Base-by-base conservation (phyloP, 2,329 filamentous ascomycete species). In the Diaporthe sp. region DNA sequence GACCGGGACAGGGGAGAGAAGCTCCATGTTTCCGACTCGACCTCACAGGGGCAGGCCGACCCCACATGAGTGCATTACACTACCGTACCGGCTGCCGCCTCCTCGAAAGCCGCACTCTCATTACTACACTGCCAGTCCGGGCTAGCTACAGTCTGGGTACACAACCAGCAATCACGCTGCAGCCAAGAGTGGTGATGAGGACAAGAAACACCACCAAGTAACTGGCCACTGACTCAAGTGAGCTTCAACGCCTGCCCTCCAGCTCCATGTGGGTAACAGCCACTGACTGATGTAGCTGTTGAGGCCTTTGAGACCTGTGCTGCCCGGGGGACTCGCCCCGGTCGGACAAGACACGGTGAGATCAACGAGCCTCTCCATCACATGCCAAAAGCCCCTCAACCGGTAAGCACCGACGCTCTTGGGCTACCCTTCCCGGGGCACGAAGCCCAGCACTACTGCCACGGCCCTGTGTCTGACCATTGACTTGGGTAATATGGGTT, bases 1-100 rank as follows among this genome's bases (percentile, higher is more conserved):
- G 44, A 53, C 63, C 30, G 63, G n/a, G 63, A 53, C 63, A 44
- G 63, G 63, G 63, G 42, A 37, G 35, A 68, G 30, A 39, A 71
- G 56, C 70, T 71, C 70, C 70, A 63, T 71, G 70, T 71, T 42
- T 71, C 70, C 70, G 70, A 71, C 44, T 71, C 55, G 56, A 55
- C 37, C 30, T 53, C 35, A 27, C 47, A 58, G 39, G 55, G 53
- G 39, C 53, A 35, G 12, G 56, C 37, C n/a, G 44, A 59, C 70
- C 59, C 70, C 70, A 71, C 70, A n/a, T 53, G 69, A 63, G 35
- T 61, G 70, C 70, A 71, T n/a, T n/a, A n/a, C n/a, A n/a, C n/a
- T n/a, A n/a, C n/a, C n/a, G 61, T 71, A 22, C 70, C 70, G 70
- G 22, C 22, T 27, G 56, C 70, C 56, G 42, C 35, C 32, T 61